phyloP scores from a whole-genome alignment of 192 early-diverging fungal species.

The Coemansia guatemalensis region DNA sequence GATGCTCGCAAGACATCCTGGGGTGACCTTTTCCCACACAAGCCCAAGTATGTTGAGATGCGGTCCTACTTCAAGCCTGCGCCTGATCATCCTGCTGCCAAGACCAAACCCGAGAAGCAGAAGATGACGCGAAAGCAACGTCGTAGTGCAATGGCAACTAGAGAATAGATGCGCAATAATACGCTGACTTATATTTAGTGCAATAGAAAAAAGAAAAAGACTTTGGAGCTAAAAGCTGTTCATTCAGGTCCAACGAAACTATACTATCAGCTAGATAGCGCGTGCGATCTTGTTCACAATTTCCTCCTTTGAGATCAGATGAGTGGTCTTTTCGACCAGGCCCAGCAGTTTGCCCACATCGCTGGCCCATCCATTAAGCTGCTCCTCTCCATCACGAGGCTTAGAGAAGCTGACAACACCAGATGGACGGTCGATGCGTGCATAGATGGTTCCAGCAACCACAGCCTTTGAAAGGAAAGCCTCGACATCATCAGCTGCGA shows the following conservation, averaged over 20 bases:
- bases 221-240: not conserved
- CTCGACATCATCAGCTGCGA: slow-evolving; percentile 83
- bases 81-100: not conserved
- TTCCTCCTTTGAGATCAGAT: slow-evolving; percentile 88
- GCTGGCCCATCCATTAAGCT: slow-evolving; percentile 91
- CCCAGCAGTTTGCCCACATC: slow-evolving; percentile 85
- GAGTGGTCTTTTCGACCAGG: slow-evolving; percentile 94
- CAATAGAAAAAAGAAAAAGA: not conserved
- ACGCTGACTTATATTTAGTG: not conserved
- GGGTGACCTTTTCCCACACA: slow-evolving; percentile 83
- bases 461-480: slow-evolving; percentile 91
- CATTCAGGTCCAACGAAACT: not conserved
- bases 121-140: not conserved
- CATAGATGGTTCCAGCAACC: slow-evolving; percentile 93
- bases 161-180: not conserved
- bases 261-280: slow-evolving; percentile 37
- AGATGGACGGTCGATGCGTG: slow-evolving; percentile 89
- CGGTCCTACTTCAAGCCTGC: slow-evolving; percentile 24
- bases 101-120: not conserved
- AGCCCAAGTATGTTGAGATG: slow-evolving; percentile 47
- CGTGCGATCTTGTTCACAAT: slow-evolving; percentile 83
- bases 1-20: slow-evolving; percentile 75
- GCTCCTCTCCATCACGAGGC: slow-evolving; percentile 82
- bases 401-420: slow-evolving; percentile 87
- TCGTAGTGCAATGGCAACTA: not conserved